Base-by-base conservation (phyloP, 176 grass and related monocot species). In the Canna indica region DNA sequence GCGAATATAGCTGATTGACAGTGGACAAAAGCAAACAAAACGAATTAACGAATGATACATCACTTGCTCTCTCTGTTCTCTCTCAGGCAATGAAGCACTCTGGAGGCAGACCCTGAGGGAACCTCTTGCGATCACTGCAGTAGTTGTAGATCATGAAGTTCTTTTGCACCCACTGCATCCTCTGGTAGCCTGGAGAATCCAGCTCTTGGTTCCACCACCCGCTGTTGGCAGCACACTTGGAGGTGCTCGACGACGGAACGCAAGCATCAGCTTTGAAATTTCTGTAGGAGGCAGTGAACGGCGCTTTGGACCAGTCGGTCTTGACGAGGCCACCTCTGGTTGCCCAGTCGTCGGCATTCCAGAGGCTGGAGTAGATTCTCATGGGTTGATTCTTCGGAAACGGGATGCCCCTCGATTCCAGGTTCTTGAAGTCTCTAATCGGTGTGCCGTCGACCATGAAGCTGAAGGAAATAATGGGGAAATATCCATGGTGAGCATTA, bases 61-160 rank as follows among this genome's bases (percentile, higher is more conserved):
- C 26, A 11, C 10, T 4, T 18, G 9, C 18, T 46, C 7, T 44
- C 9, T 14, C 27, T n/a, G 16, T 54, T 29, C 2, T 69, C 67
- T 63, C 18, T 71, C 47, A 53, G 29, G 47, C 69, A 52, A 68
- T 29, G 66, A 26, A 71, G 30, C 69, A 71, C 69, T 71, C 69
- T 12, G 45, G 69, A 50, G 69, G 46, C 16, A 36, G 28, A 45
- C 47, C 47, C 46, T 36, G 69, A 12, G 69, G 47, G 69, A 71
- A 71, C 31, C 69, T 48, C 47, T 54, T 71, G 46, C 7, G 15
- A 5, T 71, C 69, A 16, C 7, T 54, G 47, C 69, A 71, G 69
- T 54, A 71, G 69, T 54, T 36, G 47, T 71, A 71, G 45, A 71
- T 71, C 69, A 71, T 71, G 69, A 35, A 71, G 18, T 71, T 71